Evolutionary conservation across 495 filamentous ascomycete species (phyloP).

Genomic region (Penicillium steckii): DNA sequence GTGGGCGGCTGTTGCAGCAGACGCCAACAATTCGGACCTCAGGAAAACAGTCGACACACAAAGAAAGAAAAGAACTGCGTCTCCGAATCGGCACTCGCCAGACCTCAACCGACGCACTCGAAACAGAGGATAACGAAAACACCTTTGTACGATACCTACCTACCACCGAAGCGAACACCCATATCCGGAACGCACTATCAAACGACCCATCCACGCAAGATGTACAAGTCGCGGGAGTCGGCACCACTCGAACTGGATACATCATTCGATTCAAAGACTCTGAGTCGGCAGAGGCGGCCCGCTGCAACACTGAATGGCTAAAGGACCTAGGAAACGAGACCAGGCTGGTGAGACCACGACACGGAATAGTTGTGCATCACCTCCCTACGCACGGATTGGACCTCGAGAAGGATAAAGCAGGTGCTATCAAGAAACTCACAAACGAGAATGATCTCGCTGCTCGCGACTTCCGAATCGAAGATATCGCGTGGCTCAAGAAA

Average conservation of each 20-base stretch:
- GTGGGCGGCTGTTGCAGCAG: too few relatives aligned
- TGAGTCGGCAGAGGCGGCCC: slow-evolving; percentile 14
- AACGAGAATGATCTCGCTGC: slow-evolving; percentile 20
- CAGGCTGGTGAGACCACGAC: slow-evolving; percentile 17
- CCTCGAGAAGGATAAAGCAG: slow-evolving; percentile 30
- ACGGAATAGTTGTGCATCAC: slow-evolving; percentile 20
- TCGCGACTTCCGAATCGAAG: slow-evolving; percentile 20
- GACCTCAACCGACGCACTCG: slow-evolving; percentile 16
- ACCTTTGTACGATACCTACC: slow-evolving; percentile 19
- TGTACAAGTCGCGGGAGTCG: slow-evolving; percentile 11
- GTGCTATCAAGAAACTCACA: slow-evolving; percentile 24
- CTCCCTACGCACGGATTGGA: slow-evolving; percentile 24
- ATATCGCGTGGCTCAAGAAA: slow-evolving; percentile 21
- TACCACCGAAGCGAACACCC: slow-evolving; percentile 11
- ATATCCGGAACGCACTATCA: slow-evolving; percentile 15
- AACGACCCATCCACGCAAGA: slow-evolving; percentile 14
- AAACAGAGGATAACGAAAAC: slow-evolving; percentile 13
- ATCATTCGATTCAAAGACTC: slow-evolving; percentile 20
- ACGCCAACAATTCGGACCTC: too few relatives aligned
- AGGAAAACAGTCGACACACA: not conserved
- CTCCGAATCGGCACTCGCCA: slow-evolving; percentile 18
- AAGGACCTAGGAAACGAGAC: slow-evolving; percentile 17
- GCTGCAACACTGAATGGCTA: slow-evolving; percentile 15
- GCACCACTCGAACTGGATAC: slow-evolving; percentile 21
- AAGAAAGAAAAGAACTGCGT: slow-evolving; percentile 14